Percentiles rank a stretch among this genome's conserved stretches.
Conservation (phyloP, 2,329 filamentous ascomycete genomes). For the Macrophomina pseudophaseolina region DNA sequence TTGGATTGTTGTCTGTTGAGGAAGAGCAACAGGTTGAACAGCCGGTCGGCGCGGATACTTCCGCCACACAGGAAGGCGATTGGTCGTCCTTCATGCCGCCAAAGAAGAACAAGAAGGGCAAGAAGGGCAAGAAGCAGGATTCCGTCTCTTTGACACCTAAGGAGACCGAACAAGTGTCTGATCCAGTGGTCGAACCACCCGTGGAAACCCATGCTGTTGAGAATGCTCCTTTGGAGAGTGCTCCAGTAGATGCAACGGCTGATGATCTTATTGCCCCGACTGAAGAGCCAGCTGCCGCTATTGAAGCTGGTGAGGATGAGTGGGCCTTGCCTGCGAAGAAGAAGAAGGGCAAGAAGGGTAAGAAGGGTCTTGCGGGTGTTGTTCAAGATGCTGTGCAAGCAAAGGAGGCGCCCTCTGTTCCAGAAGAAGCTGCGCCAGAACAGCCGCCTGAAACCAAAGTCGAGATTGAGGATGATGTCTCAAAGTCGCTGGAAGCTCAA, state of each 20-base stretch:
- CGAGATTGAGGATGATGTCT: not conserved
- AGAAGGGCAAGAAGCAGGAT: conserved; percentile 24
- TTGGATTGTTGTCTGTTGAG: not conserved
- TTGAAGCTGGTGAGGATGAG: conserved; percentile 26
- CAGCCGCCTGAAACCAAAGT: not conserved
- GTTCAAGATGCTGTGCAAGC: not conserved
- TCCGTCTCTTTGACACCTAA: not conserved
- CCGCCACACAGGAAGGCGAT: conserved; percentile 12
- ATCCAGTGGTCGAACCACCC: conserved; percentile 12
- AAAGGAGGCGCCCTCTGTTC: not conserved
- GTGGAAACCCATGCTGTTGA: not conserved
- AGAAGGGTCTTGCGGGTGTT: conserved; percentile 20
- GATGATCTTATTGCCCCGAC: not conserved
- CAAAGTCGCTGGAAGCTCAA: not conserved
- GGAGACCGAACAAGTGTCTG: not conserved
- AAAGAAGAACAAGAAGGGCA: conserved; percentile 27
- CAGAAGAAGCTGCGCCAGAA: not conserved
- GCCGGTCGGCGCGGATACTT: not conserved
- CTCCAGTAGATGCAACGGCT: not conserved
- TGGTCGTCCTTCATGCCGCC: not conserved
- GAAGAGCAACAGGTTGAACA: not conserved
- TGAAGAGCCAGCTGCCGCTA: not conserved
- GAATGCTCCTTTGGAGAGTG: not conserved
- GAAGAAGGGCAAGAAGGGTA: conserved; percentile 30
- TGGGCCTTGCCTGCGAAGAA: conserved; percentile 27